Evolutionary conservation across 192 early-diverging fungal species (phyloP), one percentile per base, ranked within the genome.

Genomic region (Coemansia guatemalensis): DNA sequence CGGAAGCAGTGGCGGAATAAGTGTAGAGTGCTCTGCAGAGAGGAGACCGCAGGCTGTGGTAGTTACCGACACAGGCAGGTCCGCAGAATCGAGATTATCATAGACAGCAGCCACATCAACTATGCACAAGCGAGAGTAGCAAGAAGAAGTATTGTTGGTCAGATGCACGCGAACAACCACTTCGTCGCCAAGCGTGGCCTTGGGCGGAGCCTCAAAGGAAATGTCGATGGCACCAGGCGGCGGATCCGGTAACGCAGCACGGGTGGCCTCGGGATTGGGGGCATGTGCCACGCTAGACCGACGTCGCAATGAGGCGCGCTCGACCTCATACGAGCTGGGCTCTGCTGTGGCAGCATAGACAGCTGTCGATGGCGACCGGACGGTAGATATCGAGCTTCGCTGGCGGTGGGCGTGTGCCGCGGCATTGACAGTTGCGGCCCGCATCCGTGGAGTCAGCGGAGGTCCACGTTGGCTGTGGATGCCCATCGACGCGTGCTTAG

Each of bases 171-270:
- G 53, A 5, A 80, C 77, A 6, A 53, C 41, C 14, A 80, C 27
- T 30, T 68, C 55, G n/a, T 71, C 52, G 5, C 77, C 77, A 11
- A 80, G 60, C 0, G 3, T 8, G 11, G 59, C 71, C 24, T 64
- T 74, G 8, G 68, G 61, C 33, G 77, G 71, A 9, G 71, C 77
- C 11, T 74, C 65, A 55, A 80, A 80, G 2, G 71, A 63, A 21
- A 80, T 27, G 23, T 52, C 51, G 23, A 74, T 68, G 6, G 70
- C 60, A 18, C 64, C 70, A 18, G 66, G 3, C 8, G 6, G 50
- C 20, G 50, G 50, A 23, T 27, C 52, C 17, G 4, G 8, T 5
- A 1, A 12, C 22, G 21, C 6, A 18, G 25, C 52, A 44, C 14
- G 39, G 14, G 12, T 17, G 39, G 39, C 3, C 17, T 21, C 52